Base-by-base conservation (phyloP, 208 protist species). In the Trichomonas gallinae region DNA sequence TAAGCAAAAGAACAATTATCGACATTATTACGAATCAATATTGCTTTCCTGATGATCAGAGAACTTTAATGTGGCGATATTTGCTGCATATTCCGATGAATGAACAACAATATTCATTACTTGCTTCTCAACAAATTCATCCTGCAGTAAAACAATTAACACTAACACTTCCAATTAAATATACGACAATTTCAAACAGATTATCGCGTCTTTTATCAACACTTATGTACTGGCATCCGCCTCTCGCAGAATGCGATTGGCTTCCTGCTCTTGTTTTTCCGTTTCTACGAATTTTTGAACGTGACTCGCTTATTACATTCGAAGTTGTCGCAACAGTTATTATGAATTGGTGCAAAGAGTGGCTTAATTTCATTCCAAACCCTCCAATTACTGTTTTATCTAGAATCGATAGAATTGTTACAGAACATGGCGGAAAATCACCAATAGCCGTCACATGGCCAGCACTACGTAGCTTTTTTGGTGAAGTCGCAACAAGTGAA, bases 301-400 rank as follows among this genome's bases (percentile, higher is more conserved):
- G 89, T 44, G 96, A 97, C 63, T 96, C 93, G 10, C 46, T 82
- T 26, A 51, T 97, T 42, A 23, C 21, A 21, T 97, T 97, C 96
- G 96, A 97, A 96, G 45, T 96, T 83, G 44, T 96, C 0, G 44
- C 44, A 17, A 88, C 96, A 83, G 45, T 97, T 45, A 87, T 97
- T 42, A 63, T 48, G 8, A 97, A 97, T 46, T 97, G 96, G 96
- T 93, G 96, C n/a, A 72, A 48, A 49, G 89, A 93, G 34, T 97
- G 96, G 96, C 72, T 97, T 36, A 83, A 63, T 23, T 97, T 96
- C 49, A 89, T 97, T 40, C 96, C 96, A 96, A 97, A 97, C 45
- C 96, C 96, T 45, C 96, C 96, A 72, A 45, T 93, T 46, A 58
- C 40, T 21, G 45, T 96, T 88, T 85, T 97, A 48, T 93, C 87